Evolutionary conservation across 345 rosid species (phyloP).

Genomic region (Melastoma malabathricum): DNA sequence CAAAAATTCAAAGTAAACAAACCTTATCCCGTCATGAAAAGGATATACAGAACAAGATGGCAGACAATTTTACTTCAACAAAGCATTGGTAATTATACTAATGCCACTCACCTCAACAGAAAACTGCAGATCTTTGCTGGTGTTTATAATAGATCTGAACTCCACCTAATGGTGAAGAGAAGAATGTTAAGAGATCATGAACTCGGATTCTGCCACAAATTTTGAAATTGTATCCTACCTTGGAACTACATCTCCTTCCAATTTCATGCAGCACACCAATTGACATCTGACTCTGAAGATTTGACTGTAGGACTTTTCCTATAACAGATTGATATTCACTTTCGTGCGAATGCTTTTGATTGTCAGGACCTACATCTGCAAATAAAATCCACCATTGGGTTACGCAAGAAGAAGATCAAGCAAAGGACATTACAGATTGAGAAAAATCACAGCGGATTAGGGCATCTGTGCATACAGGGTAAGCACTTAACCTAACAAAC

Average conservation of each 20-base stretch:
- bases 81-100: slow-evolving; percentile 1
- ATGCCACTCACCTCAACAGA: slow-evolving; percentile 77
- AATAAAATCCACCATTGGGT: slow-evolving; percentile 14
- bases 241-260: slow-evolving; percentile 79
- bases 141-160: slow-evolving; percentile 67
- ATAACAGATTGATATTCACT: slow-evolving; percentile 43
- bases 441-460: no score
- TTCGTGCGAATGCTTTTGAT: slow-evolving; percentile 27
- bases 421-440: not conserved
- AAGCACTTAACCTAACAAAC: no score
- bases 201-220: no score
- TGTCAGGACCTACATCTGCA: slow-evolving; percentile 19
- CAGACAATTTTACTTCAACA: not conserved
- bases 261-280: slow-evolving; percentile 82
- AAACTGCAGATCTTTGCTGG: slow-evolving; percentile 84
- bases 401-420: not conserved
- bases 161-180: slow-evolving; percentile 47
- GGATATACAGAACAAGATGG: no score
- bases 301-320: slow-evolving; percentile 47
- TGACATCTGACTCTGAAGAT: slow-evolving; percentile 35
- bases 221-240: slow-evolving; percentile 26
- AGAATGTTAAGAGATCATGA: not conserved
- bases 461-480: no score
- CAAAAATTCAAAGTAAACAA: slow-evolving; percentile 5
- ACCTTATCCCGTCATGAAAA: not conserved